Base-by-base conservation (phyloP, 2,329 filamentous ascomycete species). In the Fusarium austroafricanum region DNA sequence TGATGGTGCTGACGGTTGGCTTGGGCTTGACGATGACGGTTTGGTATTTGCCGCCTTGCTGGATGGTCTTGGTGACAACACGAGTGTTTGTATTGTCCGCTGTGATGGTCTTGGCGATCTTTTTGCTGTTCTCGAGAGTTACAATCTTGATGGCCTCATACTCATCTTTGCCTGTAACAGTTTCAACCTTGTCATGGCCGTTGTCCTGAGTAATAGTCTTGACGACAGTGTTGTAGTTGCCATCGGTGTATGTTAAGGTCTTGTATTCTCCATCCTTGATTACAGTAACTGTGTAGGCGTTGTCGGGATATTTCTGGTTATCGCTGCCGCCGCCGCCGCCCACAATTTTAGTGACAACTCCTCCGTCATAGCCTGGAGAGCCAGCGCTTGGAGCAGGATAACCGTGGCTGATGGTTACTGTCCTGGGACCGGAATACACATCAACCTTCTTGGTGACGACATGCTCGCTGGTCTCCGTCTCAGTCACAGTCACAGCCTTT, bases 401-500 rank as follows among this genome's bases (percentile, higher is more conserved):
- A 11, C 61, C 67, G 14, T 44, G 37, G n/a, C 39, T 54, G 29
- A 71, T 55, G 9, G 61, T 67, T 8, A 69, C 33, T 17, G 68
- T 67, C 55, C 69, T 66, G 23, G 55, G 63, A 4, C 47, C 38
- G 10, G 68, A 58, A 50, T 53, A 66, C 10, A 66, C 67, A 7
- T 66, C 68, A 12, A 65, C 51, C n/a, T 69, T 51, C 18, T 72
- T 64, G 39, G 72, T 73, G 23, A 74, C 60, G 7, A 68, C 67
- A 9, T 75, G 61, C 17, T 71, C 60, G 45, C 58, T 59, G 45
- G 17, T 61, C 26, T 26, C 26, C 26, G 26, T 73, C 37, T 60
- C 31, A 23, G 71, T 73, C 10, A 73, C 61, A 17, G 72, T 72
- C n/a, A 76, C 54, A 11, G 66, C 75, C 29, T 71, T 53, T 8